phyloP scores from a whole-genome alignment of 1,284 basidiomycete genomes.

The Leccinum pallidistipes region DNA sequence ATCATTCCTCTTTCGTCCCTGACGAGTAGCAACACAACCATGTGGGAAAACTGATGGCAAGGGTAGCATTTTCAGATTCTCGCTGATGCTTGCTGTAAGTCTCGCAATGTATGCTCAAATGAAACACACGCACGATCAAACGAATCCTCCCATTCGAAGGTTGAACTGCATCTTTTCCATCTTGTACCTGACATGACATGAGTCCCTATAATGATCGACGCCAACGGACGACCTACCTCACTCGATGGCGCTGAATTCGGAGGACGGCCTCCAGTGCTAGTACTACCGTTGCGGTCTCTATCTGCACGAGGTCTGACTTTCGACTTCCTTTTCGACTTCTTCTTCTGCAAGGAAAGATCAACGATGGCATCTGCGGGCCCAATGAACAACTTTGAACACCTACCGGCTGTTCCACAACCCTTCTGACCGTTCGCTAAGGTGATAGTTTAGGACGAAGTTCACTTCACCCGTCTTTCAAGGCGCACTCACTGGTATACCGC shows the following conservation, averaged over 20 bases:
- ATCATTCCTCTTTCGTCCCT: background rate
- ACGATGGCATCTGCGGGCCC: background rate
- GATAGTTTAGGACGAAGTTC: background rate
- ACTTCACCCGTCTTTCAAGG: background rate
- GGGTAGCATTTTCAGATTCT: background rate
- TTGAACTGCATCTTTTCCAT: background rate
- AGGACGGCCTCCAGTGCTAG: background rate
- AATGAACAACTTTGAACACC: background rate
- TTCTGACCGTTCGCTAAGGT: background rate
- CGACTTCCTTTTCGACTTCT: background rate
- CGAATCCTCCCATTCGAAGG: background rate
- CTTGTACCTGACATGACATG: too few relatives aligned
- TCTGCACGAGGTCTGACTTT: background rate
- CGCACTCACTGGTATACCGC: background rate
- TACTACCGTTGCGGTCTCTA: background rate
- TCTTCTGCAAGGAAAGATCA: background rate
- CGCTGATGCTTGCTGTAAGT: background rate
- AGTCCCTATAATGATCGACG: too few relatives aligned
- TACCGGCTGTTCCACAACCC: background rate
- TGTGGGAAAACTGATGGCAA: background rate
- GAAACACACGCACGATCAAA: background rate
- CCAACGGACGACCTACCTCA: too few relatives aligned
- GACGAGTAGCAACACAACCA: background rate
- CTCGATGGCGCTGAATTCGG: too few relatives aligned
- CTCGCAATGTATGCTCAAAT: background rate